Evolutionary conservation across 1,284 basidiomycete genomes (phyloP).

Genomic region (Papiliotrema fonsecae): DNA sequence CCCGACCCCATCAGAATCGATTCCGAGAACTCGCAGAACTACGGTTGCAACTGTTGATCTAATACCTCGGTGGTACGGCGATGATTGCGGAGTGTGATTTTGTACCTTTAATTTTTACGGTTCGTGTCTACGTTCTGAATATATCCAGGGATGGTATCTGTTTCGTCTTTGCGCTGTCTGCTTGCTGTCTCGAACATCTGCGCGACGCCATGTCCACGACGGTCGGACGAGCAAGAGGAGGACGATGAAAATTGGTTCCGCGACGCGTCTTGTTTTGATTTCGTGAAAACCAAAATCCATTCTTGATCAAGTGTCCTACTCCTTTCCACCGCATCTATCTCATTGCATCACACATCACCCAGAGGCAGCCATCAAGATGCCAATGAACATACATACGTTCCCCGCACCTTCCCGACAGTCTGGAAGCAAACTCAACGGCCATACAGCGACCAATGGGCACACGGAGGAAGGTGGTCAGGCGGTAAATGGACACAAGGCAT

Average conservation of each 20-base stretch:
- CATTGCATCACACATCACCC: neutral
- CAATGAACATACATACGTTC: neutral
- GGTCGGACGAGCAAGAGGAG: no score
- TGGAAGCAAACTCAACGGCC: neutral
- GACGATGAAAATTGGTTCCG: neutral
- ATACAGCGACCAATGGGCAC: neutral
- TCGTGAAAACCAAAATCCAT: neutral
- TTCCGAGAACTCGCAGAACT: constrained; percentile 82
- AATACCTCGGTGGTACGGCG: neutral
- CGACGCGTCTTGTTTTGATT: neutral
- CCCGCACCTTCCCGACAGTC: constrained; percentile 3
- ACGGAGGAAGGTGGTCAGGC: neutral
- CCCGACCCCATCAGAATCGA: constrained; percentile 98
- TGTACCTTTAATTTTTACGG: neutral
- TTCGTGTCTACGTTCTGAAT: neutral
- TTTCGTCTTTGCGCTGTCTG: no score
- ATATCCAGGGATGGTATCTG: no score
- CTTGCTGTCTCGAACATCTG: no score
- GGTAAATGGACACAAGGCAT: neutral
- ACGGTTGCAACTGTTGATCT: constrained; percentile 79
- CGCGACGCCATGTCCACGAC: no score
- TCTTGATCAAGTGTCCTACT: neutral
- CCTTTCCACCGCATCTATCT: neutral
- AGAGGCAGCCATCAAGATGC: no score
- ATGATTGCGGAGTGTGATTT: neutral